Evolutionary conservation across 805 yeast genomes (phyloP), one percentile per base, ranked within the genome.

Genomic region (Cyberlindnera veronae): DNA sequence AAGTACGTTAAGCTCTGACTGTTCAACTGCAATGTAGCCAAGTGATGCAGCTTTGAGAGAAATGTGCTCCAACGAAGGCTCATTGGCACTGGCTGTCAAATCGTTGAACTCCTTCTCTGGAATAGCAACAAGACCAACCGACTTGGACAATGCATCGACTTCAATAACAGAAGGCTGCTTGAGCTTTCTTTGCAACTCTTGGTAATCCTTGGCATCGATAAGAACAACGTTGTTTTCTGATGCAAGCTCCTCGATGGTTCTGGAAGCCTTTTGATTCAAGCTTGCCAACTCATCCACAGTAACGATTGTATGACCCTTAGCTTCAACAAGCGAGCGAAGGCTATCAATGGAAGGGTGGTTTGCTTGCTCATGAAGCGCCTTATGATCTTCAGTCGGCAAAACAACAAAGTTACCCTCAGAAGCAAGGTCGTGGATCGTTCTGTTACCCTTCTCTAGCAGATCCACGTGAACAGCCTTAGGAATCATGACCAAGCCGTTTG

Each of bases 1-100:
- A 27, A 50, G 29, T 2, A 14, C 13, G 2, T 37, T 23, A n/a
- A 42, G 32, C 11, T 41, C 47, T 12, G 32, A n/a, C 9, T 3
- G 11, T 8, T 30, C 28, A 13, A 51, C 16, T 11, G 62, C 39
- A 23, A 44, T 41, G 24, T 50, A 42, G 13, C 59, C 58, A 7
- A 50, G 35, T 1, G 46, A 37, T 14, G 38, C 36, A n/a, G 58
- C 54, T 18, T 36, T 36, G 6, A 21, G 19, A 6, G 45, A 29
- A 36, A 64, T 30, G 26, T 46, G 41, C 2, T 54, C 58, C 8
- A 55, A 7, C 3, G 60, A 43, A 29, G 69, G 68, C 9, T 44
- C 22, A 4, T 45, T 46, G 24, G 42, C 41, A 6, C 34, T 29
- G 5, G 56, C 42, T 6, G 60, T 29, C 6, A 60, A 45, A 5